Conservation (phyloP, 2,329 filamentous ascomycete species). For the Drechmeria coniospora region DNA sequence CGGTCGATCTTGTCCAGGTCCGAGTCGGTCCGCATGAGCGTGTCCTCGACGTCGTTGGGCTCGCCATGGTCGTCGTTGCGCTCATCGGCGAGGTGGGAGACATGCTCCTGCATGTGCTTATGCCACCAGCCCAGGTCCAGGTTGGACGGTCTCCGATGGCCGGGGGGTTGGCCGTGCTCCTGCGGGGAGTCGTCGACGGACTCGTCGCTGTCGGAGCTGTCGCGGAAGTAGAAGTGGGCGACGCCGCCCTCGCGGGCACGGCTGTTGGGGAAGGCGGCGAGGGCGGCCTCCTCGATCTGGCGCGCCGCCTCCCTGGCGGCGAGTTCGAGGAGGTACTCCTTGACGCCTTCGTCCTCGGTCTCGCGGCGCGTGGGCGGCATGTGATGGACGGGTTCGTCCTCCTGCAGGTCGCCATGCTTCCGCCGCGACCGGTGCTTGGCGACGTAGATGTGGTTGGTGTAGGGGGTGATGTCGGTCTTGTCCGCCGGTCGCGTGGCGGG, state of each 20-base stretch:
- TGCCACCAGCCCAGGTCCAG: slow-evolving; percentile 58
- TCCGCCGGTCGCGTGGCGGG: slow-evolving; percentile 49
- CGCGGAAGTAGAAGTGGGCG: slow-evolving; percentile 53
- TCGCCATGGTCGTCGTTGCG: slow-evolving; percentile 15
- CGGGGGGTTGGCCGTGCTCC: slow-evolving; percentile 13
- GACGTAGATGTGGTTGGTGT: slow-evolving; percentile 44
- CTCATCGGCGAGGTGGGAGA: slow-evolving; percentile 44
- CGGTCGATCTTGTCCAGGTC: slow-evolving; percentile 28
- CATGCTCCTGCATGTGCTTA: slow-evolving; percentile 66
- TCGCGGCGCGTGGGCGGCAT: slow-evolving; percentile 39
- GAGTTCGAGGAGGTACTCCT: slow-evolving; percentile 62
- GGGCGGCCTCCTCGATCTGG: slow-evolving; percentile 61
- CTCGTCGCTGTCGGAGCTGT: slow-evolving; percentile 44
- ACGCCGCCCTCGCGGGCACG: slow-evolving; percentile 53
- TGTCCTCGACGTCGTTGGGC: slow-evolving; percentile 8
- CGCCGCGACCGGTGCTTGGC: slow-evolving; percentile 23
- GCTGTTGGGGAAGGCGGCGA: slow-evolving; percentile 63
- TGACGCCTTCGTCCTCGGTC: slow-evolving; percentile 60
- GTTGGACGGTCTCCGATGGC: slow-evolving; percentile 48
- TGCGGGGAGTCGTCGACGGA: slow-evolving; percentile 22
- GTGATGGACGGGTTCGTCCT: slow-evolving; percentile 15
- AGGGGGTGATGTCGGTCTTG: slow-evolving; percentile 57
- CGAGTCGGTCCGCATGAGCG: slow-evolving; percentile 21
- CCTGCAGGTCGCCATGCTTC: slow-evolving; percentile 13
- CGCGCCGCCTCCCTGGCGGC: slow-evolving; percentile 68